Conservation (phyloP, 1,284 basidiomycete genomes). For the Puccinia hordei region DNA sequence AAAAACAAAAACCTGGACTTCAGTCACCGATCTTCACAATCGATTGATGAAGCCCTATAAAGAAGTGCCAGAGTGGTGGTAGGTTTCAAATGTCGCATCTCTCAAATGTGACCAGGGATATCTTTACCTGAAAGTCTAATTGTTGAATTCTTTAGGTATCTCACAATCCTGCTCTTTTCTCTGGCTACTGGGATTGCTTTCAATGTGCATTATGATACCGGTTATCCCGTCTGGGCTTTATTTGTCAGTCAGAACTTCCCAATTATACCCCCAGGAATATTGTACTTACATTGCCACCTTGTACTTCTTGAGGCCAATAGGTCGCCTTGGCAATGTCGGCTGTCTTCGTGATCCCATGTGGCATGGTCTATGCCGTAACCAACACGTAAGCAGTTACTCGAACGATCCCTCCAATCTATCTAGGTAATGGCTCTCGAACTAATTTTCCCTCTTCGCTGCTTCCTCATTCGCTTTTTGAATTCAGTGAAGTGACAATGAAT, state of each 20-base stretch:
- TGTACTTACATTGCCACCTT: not conserved
- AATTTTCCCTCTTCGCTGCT: not conserved
- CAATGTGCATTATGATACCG: slow-evolving; percentile 44
- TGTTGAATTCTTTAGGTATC: slow-evolving; percentile 27
- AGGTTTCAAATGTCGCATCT: slow-evolving; percentile 3
- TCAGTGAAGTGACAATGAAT: slow-evolving; percentile 46
- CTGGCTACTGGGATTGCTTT: slow-evolving; percentile 36
- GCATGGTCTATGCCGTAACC: slow-evolving; percentile 46
- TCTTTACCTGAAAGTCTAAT: not conserved
- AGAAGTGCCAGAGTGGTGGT: slow-evolving; percentile 47
- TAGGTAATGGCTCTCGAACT: not conserved
- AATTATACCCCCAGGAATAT: not conserved
- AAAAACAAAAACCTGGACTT: not conserved
- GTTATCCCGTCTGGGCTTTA: slow-evolving; percentile 46
- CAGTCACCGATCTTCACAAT: slow-evolving; percentile 46
- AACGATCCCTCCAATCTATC: not conserved
- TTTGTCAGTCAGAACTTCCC: slow-evolving; percentile 29
- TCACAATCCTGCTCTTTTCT: slow-evolving; percentile 22
- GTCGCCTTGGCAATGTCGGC: slow-evolving; percentile 34
- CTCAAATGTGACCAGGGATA: not conserved
- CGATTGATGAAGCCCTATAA: slow-evolving; percentile 35
- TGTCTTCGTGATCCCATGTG: slow-evolving; percentile 47
- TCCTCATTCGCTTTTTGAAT: not conserved
- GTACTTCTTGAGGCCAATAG: not conserved
- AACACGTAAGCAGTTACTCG: slow-evolving; percentile 27